Base-by-base conservation (phyloP, 768 basidiomycete species). In the Gloeophyllum trabeum region DNA sequence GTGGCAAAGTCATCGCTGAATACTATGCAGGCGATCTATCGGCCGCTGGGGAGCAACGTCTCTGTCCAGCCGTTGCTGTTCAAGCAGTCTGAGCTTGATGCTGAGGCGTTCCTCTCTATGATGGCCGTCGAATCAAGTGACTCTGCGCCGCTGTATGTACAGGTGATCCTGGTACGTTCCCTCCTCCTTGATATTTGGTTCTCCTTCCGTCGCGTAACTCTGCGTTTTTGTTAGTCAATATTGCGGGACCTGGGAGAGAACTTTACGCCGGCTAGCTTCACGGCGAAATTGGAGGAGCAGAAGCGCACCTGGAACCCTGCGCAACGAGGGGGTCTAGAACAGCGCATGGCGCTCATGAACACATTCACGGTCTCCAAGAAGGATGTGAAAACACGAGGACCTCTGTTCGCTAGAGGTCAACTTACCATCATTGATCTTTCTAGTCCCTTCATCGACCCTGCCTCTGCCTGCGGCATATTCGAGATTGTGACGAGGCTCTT, bases 391-490 rank as follows among this genome's bases (percentile, higher is more conserved):
- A 30, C 35, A 43, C 13, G 48, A 22, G n/a, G n/a, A n/a, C 28
- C 46, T 41, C 70, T 77, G 0, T 85, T 85, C 49, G 59, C 52
- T 0, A 48, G 67, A 1, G 81, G 81, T 0, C 71, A 75, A 44
- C 46, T 86, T 4, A 82, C 79, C 0, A 77, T 86, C 10, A 54
- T 84, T 3, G 83, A 85, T 46, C 61, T 84, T 0, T 81, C 83
- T 0, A 83, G 83, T 43, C 79, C 83, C 0, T 85, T 85, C 48
- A 69, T 84, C 6, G 83, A 86, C 50, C 59, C 76, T 1, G 64
- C 64, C 0, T 73, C 78, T 1, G 83, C 83, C 2, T 82, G 81
- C 47, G 73, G 73, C 0, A 54, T 85, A 3, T 86, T 85, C 42
- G 80, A 86, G 43, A 81, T 86, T 5, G 57, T 85, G 1, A 67